Evolutionary conservation across 2,329 filamentous ascomycete species (phyloP).

Genomic region (Scleromitrula shiraiana): DNA sequence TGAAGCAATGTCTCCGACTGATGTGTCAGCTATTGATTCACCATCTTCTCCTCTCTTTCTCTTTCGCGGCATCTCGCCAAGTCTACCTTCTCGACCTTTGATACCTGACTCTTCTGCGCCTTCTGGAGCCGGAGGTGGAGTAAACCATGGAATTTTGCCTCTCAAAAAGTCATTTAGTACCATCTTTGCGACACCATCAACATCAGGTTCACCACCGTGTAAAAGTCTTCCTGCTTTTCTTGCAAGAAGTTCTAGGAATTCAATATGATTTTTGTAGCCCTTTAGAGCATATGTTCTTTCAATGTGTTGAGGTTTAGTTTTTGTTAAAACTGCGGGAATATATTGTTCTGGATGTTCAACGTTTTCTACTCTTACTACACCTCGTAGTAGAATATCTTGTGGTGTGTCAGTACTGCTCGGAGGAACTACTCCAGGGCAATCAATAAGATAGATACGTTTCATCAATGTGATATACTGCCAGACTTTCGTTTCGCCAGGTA

Average conservation of each 20-base stretch:
- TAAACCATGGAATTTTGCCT: slow-evolving; percentile 96
- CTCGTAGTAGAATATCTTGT: slow-evolving; percentile 80
- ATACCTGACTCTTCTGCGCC: slow-evolving; percentile 42
- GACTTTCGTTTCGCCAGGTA: slow-evolving; percentile 93
- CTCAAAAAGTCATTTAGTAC: slow-evolving; percentile 93
- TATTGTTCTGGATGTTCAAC: slow-evolving; percentile 96
- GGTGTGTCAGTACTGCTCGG: slow-evolving; percentile 78
- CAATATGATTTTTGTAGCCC: slow-evolving; percentile 66
- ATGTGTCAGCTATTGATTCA: slow-evolving; percentile 35
- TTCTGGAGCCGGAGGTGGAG: slow-evolving; percentile 59
- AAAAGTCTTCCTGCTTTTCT: slow-evolving; percentile 80
- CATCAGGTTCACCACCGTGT: slow-evolving; percentile 87
- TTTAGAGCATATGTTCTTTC: slow-evolving; percentile 88
- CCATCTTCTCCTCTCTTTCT: slow-evolving; percentile 60
- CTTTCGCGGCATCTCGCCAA: slow-evolving; percentile 84
- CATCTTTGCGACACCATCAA: slow-evolving; percentile 94
- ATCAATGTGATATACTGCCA: slow-evolving; percentile 97
- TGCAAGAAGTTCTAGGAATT: slow-evolving; percentile 81
- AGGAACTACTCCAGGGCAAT: slow-evolving; percentile 93
- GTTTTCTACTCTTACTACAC: slow-evolving; percentile 90
- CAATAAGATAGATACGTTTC: slow-evolving; percentile 91
- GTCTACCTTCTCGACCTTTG: slow-evolving; percentile 66
- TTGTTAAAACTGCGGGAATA: slow-evolving; percentile 70
- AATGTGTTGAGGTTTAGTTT: slow-evolving; percentile 79
- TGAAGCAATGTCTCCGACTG: slow-evolving; percentile 30